Evolutionary conservation across 2,329 filamentous ascomycete species (phyloP), one percentile per base, ranked within the genome.

Genomic region (Cytospora mali): DNA sequence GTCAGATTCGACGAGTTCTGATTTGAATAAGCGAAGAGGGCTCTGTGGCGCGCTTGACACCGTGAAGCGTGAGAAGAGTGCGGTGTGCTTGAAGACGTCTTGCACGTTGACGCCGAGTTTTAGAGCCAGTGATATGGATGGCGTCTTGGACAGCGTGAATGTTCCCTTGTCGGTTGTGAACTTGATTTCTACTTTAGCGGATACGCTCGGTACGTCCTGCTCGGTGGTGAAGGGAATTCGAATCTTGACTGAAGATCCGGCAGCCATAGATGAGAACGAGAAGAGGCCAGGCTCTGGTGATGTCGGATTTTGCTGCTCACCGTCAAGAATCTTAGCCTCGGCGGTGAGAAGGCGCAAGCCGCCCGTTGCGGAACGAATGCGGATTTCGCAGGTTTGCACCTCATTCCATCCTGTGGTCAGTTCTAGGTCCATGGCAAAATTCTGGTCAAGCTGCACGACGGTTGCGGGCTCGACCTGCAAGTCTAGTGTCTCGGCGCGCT

Each of bases 41-140:
- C 89, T 88, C 27, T 84, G 74, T 61, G 83, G 91, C 1, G 92
- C 89, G 0, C 93, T 93, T 14, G 92, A 93, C 58, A 99, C 89
- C 16, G 91, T 96, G 73, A 99, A 99, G 11, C 89, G 89, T 0
- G 93, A 97, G 71, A 95, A 95, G 0, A 98, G 81, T 0, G 86
- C 83, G 9, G 87, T 79, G 66, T 92, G 87, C 72, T 97, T 96
- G 80, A 98, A 98, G 29, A 96, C 86, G 69, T 99, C 95, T 70
- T 98, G 93, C 6, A 99, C 95, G 68, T 98, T 98, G 66, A 99
- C 95, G 3, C 94, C 93, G 4, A 99, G 81, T 0, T 92, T 91
- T 5, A 99, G 80, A 1, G 90, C 84, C 1, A 95, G 89, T 3
- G 88, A 84, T 23, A 96, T 81, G 4, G 81, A 84, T 23, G 85